These are phyloP conservation scores for Hypoxylon sp. DNA, from an alignment of 2,329 filamentous ascomycete species.

Conservation along the genomic window DNA sequence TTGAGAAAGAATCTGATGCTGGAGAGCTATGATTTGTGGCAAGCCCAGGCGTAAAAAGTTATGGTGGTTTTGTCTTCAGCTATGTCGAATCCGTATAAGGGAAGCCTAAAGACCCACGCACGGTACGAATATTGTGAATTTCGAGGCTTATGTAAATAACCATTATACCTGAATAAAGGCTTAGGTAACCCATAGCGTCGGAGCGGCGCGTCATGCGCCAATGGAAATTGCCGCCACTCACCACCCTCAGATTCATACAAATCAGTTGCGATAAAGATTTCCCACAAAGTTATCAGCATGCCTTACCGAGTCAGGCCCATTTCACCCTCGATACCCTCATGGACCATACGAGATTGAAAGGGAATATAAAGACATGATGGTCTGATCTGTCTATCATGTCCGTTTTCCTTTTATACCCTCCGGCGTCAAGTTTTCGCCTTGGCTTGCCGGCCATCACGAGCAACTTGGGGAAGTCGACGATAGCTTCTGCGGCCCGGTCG, in stretches of 20 bases:
- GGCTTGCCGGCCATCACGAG: constrained; percentile 50
- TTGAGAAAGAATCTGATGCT: constrained; percentile 15
- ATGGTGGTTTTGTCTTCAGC: neutral
- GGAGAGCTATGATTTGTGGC: constrained; percentile 41
- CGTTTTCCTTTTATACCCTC: constrained; percentile 45
- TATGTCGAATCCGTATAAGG: no score
- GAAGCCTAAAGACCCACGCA: no score
- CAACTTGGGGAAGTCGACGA: constrained; percentile 42
- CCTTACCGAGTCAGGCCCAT: neutral
- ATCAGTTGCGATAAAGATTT: constrained; percentile 23
- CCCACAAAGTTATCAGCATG: neutral
- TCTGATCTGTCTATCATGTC: constrained; percentile 49
- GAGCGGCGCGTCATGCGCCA: neutral
- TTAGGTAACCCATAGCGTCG: neutral
- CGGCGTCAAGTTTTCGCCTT: constrained; percentile 49
- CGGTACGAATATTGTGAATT: neutral
- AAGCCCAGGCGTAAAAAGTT: neutral
- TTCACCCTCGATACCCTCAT: constrained; percentile 9
- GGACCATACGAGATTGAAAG: constrained; percentile 19
- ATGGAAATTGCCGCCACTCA: constrained; percentile 27
- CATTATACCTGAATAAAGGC: neutral
- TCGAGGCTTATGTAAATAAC: neutral
- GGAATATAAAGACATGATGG: constrained; percentile 44
- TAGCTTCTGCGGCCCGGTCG: constrained; percentile 35
- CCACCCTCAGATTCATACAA: constrained; percentile 11